Percentiles rank a stretch among this genome's conserved stretches.
Evolutionary conservation across 768 basidiomycete genomes (phyloP).

Genomic region (Tulasnella sp.): DNA sequence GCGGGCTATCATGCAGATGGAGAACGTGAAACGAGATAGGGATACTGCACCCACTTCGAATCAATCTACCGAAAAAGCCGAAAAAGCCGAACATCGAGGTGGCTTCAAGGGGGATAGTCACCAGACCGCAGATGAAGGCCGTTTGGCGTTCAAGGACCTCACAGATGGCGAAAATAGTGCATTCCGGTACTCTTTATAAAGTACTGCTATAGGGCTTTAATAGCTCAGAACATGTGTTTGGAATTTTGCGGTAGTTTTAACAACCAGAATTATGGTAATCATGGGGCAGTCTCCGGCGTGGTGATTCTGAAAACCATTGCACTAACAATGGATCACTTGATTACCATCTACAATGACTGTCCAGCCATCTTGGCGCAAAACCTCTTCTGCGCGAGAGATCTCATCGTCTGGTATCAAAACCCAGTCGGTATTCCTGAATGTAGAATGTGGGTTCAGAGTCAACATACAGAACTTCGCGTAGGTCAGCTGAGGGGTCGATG

Average conservation of each 20-base stretch:
- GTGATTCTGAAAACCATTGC: too few species aligned
- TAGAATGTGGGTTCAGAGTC: neutral
- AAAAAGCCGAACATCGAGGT: too few species aligned
- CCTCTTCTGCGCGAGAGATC: neutral
- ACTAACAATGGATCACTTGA: too few species aligned
- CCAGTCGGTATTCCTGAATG: conserved; percentile 11
- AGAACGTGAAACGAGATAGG: conserved; percentile 21
- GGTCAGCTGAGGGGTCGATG: neutral
- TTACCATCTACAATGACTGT: too few species aligned
- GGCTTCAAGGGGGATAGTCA: too few species aligned
- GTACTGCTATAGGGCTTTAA: too few species aligned
- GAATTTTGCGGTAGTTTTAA: too few species aligned
- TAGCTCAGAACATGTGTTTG: too few species aligned
- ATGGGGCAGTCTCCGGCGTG: too few species aligned
- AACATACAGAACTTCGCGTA: neutral
- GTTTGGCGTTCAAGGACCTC: conserved; percentile 18
- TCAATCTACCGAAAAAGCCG: too few species aligned
- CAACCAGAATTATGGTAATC: too few species aligned
- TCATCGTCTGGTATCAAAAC: conserved; percentile 3
- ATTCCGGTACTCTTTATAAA: conserved; percentile 22
- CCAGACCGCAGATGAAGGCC: conserved; percentile 11
- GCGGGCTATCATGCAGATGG: conserved; percentile 19
- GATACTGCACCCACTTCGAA: neutral
- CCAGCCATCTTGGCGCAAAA: conserved; percentile 2
- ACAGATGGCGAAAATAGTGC: conserved; percentile 22